Conservation (phyloP, 2,329 filamentous ascomycete genomes). For the Fusarium metavorans region DNA sequence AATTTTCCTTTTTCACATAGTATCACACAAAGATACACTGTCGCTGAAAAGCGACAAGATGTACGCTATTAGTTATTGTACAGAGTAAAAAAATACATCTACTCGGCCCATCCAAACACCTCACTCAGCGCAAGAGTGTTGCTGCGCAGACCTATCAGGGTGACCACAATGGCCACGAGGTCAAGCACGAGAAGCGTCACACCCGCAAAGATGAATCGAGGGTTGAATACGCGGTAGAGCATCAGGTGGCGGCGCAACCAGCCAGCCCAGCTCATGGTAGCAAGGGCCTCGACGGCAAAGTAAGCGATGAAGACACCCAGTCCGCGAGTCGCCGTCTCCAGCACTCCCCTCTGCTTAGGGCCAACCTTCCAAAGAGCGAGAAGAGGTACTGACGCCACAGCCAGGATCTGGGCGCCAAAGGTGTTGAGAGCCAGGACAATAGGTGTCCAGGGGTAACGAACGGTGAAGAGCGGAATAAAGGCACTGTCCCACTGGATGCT, state of each 20-base stretch:
- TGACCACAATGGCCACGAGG: slow-evolving; percentile 76
- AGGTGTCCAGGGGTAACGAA: slow-evolving; percentile 91
- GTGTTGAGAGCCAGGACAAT: slow-evolving; percentile 86
- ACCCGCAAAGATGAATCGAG: slow-evolving; percentile 87
- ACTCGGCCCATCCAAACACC: slow-evolving; percentile 85
- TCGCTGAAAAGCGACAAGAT: neutral
- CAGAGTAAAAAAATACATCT: slow-evolving; percentile 11
- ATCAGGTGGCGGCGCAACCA: slow-evolving; percentile 92
- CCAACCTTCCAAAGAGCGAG: slow-evolving; percentile 90
- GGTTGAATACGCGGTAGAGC: slow-evolving; percentile 94
- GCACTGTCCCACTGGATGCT: slow-evolving; percentile 97
- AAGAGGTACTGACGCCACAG: slow-evolving; percentile 82
- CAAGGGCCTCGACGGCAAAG: slow-evolving; percentile 84
- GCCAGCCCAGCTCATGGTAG: slow-evolving; percentile 91
- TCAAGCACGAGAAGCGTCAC: slow-evolving; percentile 81
- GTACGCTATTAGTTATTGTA: slow-evolving; percentile 25
- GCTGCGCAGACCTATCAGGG: slow-evolving; percentile 79
- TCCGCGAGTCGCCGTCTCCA: slow-evolving; percentile 78
- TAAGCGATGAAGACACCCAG: slow-evolving; percentile 83
- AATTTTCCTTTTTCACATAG: slow-evolving; percentile 2
- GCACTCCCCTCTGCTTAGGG: slow-evolving; percentile 75
- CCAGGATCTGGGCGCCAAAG: slow-evolving; percentile 89
- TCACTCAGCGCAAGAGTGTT: slow-evolving; percentile 85
- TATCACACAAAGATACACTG: slow-evolving; percentile 7
- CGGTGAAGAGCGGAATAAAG: slow-evolving; percentile 86